Evolutionary conservation across 169 alveolate species (phyloP).

Genomic region (Ichthyophthirius multifiliis): DNA sequence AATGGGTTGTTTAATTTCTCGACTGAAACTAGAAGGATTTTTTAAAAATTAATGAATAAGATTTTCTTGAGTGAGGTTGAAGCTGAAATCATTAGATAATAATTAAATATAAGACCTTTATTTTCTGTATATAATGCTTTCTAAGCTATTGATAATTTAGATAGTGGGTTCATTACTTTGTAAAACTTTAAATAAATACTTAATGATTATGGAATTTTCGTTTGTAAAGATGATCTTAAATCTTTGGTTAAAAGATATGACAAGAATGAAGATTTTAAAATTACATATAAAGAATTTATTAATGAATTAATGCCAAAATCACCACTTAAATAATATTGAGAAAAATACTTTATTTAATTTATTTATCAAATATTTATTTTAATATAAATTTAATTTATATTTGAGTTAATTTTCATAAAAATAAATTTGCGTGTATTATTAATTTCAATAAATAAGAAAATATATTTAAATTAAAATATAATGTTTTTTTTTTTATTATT

Average conservation of each 20-base stretch:
- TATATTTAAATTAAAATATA: no score
- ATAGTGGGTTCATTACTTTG: constrained; percentile 34
- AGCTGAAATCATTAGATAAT: constrained; percentile 7
- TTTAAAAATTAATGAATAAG: background rate
- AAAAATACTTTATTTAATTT: no score
- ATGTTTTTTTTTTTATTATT: no score
- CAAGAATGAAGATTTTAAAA: constrained; percentile 50
- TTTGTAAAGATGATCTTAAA: constrained; percentile 16
- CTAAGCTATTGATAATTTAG: constrained; percentile 19
- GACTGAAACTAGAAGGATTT: background rate
- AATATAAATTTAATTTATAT: no score
- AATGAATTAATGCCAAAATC: constrained; percentile 56
- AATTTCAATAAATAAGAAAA: no score
- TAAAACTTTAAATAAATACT: constrained; percentile 36
- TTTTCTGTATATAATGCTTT: constrained; percentile 51
- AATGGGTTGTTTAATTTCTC: background rate
- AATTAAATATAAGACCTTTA: constrained; percentile 18
- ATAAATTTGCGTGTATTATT: no score
- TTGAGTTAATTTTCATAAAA: no score
- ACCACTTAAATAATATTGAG: no score
- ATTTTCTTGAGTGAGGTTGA: background rate
- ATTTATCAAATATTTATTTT: no score
- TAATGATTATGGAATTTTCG: constrained; percentile 9
- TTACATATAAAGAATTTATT: constrained; percentile 42
- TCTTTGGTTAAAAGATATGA: constrained; percentile 48